phyloP scores from a whole-genome alignment of 371 early-diverging fungal genomes.

The Neoconidiobolus thromboides region DNA sequence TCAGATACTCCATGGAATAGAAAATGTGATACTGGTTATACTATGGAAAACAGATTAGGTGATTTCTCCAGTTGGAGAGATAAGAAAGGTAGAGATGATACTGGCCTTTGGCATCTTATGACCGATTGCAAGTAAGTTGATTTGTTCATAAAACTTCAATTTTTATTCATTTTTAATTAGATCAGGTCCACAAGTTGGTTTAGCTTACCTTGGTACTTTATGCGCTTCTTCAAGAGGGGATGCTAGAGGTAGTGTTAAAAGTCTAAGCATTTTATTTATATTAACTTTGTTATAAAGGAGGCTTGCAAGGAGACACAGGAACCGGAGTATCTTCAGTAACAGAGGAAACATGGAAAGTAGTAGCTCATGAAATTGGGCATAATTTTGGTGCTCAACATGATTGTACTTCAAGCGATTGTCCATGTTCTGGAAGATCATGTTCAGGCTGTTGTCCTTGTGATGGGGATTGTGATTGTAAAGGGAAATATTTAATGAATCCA shows the following conservation, averaged over 20 bases:
- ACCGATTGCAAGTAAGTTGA: slow-evolving; percentile 47
- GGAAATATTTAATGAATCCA: slow-evolving; percentile 67
- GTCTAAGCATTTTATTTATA: slow-evolving; percentile 5
- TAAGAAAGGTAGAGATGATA: slow-evolving; percentile 34
- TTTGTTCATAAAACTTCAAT: slow-evolving; percentile 2
- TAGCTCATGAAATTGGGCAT: slow-evolving; percentile 91
- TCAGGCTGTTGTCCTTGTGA: slow-evolving; percentile 31
- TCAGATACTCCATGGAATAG: slow-evolving; percentile 49
- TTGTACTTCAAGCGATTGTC: slow-evolving; percentile 10
- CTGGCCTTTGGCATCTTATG: slow-evolving; percentile 88
- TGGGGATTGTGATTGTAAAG: slow-evolving; percentile 36
- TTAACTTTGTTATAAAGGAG: slow-evolving; percentile 3
- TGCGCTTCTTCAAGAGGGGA: slow-evolving; percentile 34
- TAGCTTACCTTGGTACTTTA: slow-evolving; percentile 78
- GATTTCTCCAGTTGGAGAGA: slow-evolving; percentile 88
- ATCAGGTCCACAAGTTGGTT: slow-evolving; percentile 71
- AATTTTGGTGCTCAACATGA: slow-evolving; percentile 50
- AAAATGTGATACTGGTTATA: slow-evolving; percentile 45
- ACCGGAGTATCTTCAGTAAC: slow-evolving; percentile 75
- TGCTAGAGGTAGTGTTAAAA: slow-evolving; percentile 13
- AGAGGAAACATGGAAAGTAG: slow-evolving; percentile 80
- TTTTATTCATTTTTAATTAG: slow-evolving; percentile 11
- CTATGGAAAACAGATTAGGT: slow-evolving; percentile 55
- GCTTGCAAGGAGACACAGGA: slow-evolving; percentile 46
- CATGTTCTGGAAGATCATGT: slow-evolving; percentile 26